Evolutionary conservation across 2,329 filamentous ascomycete species (phyloP), one percentile per base, ranked within the genome.

Genomic region (Alternaria hordeiaustralica): DNA sequence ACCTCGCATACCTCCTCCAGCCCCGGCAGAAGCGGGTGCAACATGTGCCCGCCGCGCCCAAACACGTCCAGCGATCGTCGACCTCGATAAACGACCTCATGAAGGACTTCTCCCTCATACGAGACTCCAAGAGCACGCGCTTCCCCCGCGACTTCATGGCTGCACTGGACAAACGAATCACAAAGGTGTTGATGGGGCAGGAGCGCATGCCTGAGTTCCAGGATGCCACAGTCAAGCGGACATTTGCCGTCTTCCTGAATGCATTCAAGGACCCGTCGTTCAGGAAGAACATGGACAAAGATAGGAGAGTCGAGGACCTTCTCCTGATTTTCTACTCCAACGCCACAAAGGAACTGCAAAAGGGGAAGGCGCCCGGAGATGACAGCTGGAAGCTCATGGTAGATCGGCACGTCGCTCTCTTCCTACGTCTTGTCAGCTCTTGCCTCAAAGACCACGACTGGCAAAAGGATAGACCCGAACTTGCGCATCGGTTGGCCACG

Each of bases 281-380:
- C 76, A 90, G 93, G 70, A 96, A 94, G 82, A 91, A 90, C 63
- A 93, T 97, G 84, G 94, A 97, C 76, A 97, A 97, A 82, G 95
- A 97, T 79, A 88, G 95, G 66, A 90, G 95, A 75, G 90, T 97
- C 21, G 96, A 99, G 80, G 94, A 97, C 67, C 83, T 98, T 55
- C 89, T 99, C 55, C 86, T 99, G 71, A 97, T 98, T 68, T 98
- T 99, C 84, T 98, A 96, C 82, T 96, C 94, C 2, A 92, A 93
- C 67, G 94, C 96, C 7, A 97, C 93, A 49, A 96, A 97, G 79
- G 94, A 97, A 65, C 87, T 97, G 74, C 89, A 92, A 79, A 92
- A 93, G 78, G 87, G 91, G 57, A 92, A 92, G 79, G 81, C 87
- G 1, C 86, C 89, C 0, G 91, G 92, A 50, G 95, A 98, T 79